Evolutionary conservation across 2,329 filamentous ascomycete genomes (phyloP), one percentile per base, ranked within the genome.

Genomic region (Sporothrix pseudoabietina): DNA sequence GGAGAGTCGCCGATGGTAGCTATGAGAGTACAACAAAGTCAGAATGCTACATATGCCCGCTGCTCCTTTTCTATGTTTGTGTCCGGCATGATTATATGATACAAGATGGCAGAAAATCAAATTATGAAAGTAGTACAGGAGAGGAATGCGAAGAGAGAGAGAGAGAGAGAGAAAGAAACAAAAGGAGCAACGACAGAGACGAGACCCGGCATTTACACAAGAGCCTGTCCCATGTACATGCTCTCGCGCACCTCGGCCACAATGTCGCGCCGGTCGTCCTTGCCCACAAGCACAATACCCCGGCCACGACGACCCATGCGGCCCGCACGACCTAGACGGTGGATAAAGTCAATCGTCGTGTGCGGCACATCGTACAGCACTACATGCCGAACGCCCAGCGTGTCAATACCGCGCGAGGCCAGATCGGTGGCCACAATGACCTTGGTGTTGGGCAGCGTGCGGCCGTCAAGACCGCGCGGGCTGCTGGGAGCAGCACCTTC

Each of bases 351-450:
- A 74, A 99, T 97, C 0, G 94, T 97, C 0, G 93, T 97, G 80
- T 98, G 95, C 4, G 96, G 96, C n/a, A 99, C 95, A 80, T 99
- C 94, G 81, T 97, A 98, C 35, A 99, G 84, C 72, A 99, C 91
- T 71, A 99, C 96, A 77, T 97, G 93, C 73, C 93, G 88, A 22
- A 98, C 95, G 22, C 93, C 92, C 41, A 98, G 83, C 0, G 96
- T 99, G 81, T 99, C 96, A 78, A 99, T 97, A 75, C 96, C 96
- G 77, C 96, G 86, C 6, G 94, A 97, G 4, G 93, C 94, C 73
- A 99, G 84, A 81, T 99, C 96, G 0, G 96, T 99, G 14, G 94
- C 96, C 3, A 99, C 95, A 54, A 99, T 88, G 12, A 97, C 95
- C 81, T 94, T 97, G 61, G 92, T 94, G 79, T 95, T 94, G 44